Conservation (phyloP, 2,329 filamentous ascomycete genomes). For the Talaromyces sp. region DNA sequence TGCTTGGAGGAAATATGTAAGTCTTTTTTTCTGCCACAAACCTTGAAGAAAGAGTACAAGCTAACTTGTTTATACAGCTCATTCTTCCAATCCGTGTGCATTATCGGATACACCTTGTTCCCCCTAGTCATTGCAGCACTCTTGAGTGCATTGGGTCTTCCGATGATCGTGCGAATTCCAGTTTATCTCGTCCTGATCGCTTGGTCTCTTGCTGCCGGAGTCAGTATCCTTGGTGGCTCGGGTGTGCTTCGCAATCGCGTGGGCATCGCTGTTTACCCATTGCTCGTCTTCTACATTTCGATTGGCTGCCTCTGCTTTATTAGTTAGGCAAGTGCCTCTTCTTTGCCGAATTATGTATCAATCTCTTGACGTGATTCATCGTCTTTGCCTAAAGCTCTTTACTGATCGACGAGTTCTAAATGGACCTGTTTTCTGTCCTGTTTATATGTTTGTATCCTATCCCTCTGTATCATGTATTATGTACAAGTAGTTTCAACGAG, state of each 20-base stretch:
- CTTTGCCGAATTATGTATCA: neutral
- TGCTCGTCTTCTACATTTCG: conserved; percentile 92
- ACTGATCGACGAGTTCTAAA: neutral
- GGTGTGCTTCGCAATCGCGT: conserved; percentile 95
- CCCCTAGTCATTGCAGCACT: conserved; percentile 90
- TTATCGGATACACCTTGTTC: conserved; percentile 98
- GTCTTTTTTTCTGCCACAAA: conserved; percentile 38
- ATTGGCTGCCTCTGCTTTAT: conserved; percentile 96
- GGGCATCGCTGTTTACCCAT: conserved; percentile 86
- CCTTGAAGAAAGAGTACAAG: conserved; percentile 3
- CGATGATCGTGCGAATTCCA: conserved; percentile 78
- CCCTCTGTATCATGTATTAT: conserved; percentile 1
- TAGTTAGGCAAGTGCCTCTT: conserved; percentile 55
- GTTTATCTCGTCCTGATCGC: conserved; percentile 83
- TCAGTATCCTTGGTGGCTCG: conserved; percentile 92
- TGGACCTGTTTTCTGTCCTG: neutral
- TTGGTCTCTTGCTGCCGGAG: conserved; percentile 92
- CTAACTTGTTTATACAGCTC: conserved; percentile 58
- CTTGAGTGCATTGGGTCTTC: conserved; percentile 77
- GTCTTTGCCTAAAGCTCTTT: neutral
- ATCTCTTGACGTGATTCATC: neutral
- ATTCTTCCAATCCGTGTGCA: conserved; percentile 95
- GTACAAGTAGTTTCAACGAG: neutral
- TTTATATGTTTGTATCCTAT: neutral
- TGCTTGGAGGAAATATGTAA: conserved; percentile 95